Evolutionary conservation across 176 grass and related monocot species (phyloP).

Genomic region (Pharus latifolius): DNA sequence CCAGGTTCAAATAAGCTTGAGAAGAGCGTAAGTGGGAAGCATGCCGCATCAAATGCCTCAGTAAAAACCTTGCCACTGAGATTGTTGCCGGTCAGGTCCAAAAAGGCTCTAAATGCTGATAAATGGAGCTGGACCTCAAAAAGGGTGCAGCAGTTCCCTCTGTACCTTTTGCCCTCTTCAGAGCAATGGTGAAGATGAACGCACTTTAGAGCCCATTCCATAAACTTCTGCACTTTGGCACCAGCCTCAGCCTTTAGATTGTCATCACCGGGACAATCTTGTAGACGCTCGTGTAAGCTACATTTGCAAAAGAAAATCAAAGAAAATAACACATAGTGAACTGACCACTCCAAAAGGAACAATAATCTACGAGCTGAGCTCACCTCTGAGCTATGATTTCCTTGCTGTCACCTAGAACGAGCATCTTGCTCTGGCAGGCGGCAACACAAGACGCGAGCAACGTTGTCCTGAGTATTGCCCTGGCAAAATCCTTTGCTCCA

Average conservation of each 20-base stretch:
- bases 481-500: constrained; percentile 77
- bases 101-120: constrained; percentile 65
- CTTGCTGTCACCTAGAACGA: constrained; percentile 46
- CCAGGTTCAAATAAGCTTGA: constrained; percentile 80
- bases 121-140: constrained; percentile 66
- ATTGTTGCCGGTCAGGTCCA: constrained; percentile 69
- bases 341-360: background rate
- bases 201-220: constrained; percentile 81
- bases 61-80: constrained; percentile 76
- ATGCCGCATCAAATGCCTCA: constrained; percentile 76
- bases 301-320: background rate
- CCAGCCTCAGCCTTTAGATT: constrained; percentile 57
- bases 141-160: constrained; percentile 23
- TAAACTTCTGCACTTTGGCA: constrained; percentile 70
- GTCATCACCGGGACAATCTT: constrained; percentile 74
- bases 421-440: constrained; percentile 57
- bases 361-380: background rate
- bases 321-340: constrained; percentile 4
- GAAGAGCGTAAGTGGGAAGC: constrained; percentile 84
- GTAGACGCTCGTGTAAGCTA: constrained; percentile 66
- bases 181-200: constrained; percentile 54
- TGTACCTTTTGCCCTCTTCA: constrained; percentile 16
- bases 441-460: constrained; percentile 68
- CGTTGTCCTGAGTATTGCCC: constrained; percentile 56
- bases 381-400: constrained; percentile 65